Evolutionary conservation across 805 yeast species (phyloP), one percentile per base, ranked within the genome.

Genomic region (Wickerhamiella sergipiensis): DNA sequence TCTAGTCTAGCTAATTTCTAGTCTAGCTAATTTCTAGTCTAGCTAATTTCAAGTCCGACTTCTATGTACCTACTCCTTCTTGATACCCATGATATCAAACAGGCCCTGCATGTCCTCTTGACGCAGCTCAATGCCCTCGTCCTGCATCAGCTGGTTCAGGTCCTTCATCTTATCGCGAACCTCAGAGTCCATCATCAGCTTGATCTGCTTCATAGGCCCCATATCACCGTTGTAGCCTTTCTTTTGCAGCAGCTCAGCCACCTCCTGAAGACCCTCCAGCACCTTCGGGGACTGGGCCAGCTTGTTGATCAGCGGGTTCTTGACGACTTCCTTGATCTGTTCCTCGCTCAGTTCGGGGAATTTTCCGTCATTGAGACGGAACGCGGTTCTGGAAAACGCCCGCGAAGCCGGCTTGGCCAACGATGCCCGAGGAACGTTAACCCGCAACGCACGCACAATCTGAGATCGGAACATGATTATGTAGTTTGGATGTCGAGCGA

Each of bases 181-280:
- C 48, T 61, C 63, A 26, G 49, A 52, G 52, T 62, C 64, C 46
- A 63, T 54, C 52, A 63, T 47, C 47, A 63, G 50, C 55, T 61
- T 60, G 45, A 61, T 51, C 51, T 56, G 60, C 50, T 56, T 51
- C 60, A 58, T 53, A 15, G 51, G 45, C n/a, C 52, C 54, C 46
- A 53, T 45, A 19, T 53, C 48, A 15, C 56, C 54, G n/a, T 49
- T 45, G 47, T 55, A 57, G 15, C 61, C 60, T 69, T 55, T 53
- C 26, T 53, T 54, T 13, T 54, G 53, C 43, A 59, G 48, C 17
- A 59, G 43, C 33, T 47, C 45, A 43, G 54, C 54, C 12, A 54
- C 53, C 46, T 52, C 51, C 29, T 56, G 43, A 33, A 59, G 53
- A 10, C 55, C 56, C 46, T 52, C 60, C 24, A 56, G 48, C 12